Evolutionary conservation across 2,329 filamentous ascomycete species (phyloP).

Genomic region (Scedosporium dehoogii): DNA sequence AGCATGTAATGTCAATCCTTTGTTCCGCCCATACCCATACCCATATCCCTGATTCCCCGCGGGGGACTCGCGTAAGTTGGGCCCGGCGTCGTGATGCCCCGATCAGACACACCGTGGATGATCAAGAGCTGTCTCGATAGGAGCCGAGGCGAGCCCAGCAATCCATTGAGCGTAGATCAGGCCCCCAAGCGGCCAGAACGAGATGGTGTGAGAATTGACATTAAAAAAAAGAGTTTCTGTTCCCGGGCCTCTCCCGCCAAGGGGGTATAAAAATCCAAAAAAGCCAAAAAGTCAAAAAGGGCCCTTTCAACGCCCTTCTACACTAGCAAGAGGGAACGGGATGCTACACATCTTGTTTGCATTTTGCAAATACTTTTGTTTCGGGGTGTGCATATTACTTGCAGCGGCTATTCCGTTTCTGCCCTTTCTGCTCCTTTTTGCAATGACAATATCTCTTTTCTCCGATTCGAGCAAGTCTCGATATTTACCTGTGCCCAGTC

Average conservation of each 20-base stretch:
- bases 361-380: neutral
- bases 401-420: constrained; percentile 1
- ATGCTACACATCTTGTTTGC: neutral
- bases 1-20: neutral
- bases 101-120: neutral
- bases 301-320: neutral
- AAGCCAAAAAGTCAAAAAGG: no score
- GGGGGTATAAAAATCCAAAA: no score
- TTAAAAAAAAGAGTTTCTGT: neutral
- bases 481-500: neutral
- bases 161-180: neutral
- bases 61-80: neutral
- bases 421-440: neutral
- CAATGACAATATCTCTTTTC: neutral
- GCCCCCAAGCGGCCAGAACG: neutral
- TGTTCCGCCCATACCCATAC: neutral
- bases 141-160: neutral
- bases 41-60: neutral
- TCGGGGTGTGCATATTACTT: neutral
- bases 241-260: neutral
- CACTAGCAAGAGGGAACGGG: neutral
- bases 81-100: neutral
- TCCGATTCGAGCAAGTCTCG: neutral
- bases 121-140: neutral
- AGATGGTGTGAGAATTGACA: neutral